Evolutionary conservation across 352 stramenopile species (phyloP).

Genomic region (Globisporangium abappressorium): DNA sequence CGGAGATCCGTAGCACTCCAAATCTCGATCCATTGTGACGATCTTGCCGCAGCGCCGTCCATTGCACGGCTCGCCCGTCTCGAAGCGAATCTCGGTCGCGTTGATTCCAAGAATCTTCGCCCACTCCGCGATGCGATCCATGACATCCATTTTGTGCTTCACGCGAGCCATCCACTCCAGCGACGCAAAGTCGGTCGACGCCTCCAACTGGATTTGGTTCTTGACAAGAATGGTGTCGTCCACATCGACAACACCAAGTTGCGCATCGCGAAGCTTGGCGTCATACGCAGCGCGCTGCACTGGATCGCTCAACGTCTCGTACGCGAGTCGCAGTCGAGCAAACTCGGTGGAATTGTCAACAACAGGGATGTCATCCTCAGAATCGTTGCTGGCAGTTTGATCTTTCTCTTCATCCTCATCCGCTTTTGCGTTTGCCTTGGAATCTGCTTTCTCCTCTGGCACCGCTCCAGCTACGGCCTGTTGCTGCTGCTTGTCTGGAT

Average conservation of each 20-base stretch:
- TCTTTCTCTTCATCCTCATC: constrained; percentile 8
- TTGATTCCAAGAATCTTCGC: constrained; percentile 55
- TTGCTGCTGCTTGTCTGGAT: constrained; percentile 66
- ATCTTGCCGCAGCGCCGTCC: constrained; percentile 73
- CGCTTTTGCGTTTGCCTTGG: not conserved
- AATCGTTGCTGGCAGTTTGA: constrained; percentile 3
- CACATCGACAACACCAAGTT: constrained; percentile 12
- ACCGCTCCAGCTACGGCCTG: not conserved
- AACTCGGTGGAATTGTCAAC: constrained; percentile 44
- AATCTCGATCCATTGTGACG: constrained; percentile 75
- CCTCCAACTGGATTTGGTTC: constrained; percentile 65
- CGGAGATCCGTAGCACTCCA: constrained; percentile 68
- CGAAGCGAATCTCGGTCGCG: constrained; percentile 69
- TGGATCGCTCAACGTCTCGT: constrained; percentile 72
- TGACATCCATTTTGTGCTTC: constrained; percentile 87
- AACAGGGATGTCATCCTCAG: constrained; percentile 10
- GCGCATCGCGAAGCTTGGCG: constrained; percentile 28
- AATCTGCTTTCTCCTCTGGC: not conserved
- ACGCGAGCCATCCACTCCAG: constrained; percentile 81
- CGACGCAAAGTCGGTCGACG: constrained; percentile 68
- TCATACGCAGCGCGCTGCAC: constrained; percentile 56
- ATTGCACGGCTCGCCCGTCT: constrained; percentile 59
- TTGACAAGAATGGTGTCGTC: constrained; percentile 36
- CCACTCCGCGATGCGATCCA: constrained; percentile 75
- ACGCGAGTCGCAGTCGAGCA: constrained; percentile 59